These are phyloP conservation scores for Ajuga reptans DNA, from an alignment of 305 asterid species.

Conservation along the genomic window DNA sequence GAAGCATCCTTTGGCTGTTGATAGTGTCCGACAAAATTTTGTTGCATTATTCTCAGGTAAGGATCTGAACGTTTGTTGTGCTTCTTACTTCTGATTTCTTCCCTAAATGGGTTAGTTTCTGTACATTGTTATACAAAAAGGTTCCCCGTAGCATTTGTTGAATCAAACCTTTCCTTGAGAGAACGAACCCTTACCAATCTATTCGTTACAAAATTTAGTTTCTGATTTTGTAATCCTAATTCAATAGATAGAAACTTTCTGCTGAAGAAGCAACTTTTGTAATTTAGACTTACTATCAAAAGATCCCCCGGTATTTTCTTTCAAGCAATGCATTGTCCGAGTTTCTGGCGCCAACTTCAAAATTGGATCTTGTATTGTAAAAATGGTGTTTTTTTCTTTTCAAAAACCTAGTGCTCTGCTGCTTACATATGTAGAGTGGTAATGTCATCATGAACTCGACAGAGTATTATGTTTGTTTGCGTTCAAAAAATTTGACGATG, in stretches of 20 bases:
- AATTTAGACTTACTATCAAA: constrained; percentile 6
- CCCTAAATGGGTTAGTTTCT: constrained; percentile 25
- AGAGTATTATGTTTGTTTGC: no score
- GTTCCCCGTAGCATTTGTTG: neutral
- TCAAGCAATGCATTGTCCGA: neutral
- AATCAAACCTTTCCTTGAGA: constrained; percentile 20
- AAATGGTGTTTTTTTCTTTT: no score
- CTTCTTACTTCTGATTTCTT: no score
- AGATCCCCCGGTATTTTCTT: neutral
- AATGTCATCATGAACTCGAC: no score
- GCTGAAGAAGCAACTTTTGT: constrained; percentile 19
- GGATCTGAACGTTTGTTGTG: no score
- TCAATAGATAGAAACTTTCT: constrained; percentile 7
- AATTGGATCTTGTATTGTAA: neutral
- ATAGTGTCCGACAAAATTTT: constrained; percentile 29
- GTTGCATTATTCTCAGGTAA: constrained; percentile 21
- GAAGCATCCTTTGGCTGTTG: constrained; percentile 28
- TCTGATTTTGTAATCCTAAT: constrained; percentile 27
- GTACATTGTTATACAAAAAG: constrained; percentile 35
- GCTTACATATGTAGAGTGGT: no score
- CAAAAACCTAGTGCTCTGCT: no score
- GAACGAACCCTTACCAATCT: constrained; percentile 8
- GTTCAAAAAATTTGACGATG: no score
- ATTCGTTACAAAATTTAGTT: constrained; percentile 13
- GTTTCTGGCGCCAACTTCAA: neutral